Evolutionary conservation across 257 asterid species (phyloP).

Genomic region (Solanum commersonii): DNA sequence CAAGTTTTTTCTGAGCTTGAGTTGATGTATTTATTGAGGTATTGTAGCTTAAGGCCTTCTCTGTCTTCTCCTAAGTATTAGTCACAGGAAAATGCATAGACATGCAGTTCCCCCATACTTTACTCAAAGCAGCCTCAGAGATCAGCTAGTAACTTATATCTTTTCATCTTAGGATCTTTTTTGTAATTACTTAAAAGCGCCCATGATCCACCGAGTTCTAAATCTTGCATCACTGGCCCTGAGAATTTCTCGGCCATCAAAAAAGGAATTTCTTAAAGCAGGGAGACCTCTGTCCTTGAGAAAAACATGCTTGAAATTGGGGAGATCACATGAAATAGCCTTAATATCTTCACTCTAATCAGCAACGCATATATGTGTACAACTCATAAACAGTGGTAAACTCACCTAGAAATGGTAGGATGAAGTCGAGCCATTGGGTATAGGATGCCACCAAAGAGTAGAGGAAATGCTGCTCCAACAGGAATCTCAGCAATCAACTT

Average conservation of each 20-base stretch:
- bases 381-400: neutral
- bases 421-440: constrained; percentile 97
- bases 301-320: neutral
- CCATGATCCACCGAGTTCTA: neutral
- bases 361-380: neutral
- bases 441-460: constrained; percentile 81
- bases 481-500: constrained; percentile 93
- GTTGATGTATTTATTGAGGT: neutral
- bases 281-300: neutral
- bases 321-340: neutral
- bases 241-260: neutral
- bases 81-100: neutral
- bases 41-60: neutral
- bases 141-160: neutral
- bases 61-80: neutral
- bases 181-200: neutral
- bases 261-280: neutral
- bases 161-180: neutral
- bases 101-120: neutral
- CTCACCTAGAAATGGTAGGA: constrained; percentile 75
- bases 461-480: constrained; percentile 90
- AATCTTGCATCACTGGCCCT: neutral
- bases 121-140: neutral
- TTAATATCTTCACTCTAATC: neutral
- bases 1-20: neutral